phyloP scores from a whole-genome alignment of 2,329 filamentous ascomycete genomes.

The Aspergillus tubingensis region DNA sequence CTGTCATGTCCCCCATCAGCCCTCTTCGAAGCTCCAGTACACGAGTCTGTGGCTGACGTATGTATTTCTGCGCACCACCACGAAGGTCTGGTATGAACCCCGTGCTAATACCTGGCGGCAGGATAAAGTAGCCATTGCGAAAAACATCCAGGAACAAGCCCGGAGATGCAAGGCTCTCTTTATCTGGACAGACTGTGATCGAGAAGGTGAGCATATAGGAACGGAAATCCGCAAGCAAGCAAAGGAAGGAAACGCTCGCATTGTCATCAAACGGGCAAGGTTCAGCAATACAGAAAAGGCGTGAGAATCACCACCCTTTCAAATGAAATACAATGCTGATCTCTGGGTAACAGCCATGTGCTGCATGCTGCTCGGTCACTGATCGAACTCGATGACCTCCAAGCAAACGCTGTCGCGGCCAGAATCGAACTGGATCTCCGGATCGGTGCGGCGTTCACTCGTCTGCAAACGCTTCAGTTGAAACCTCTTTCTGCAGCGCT shows the following conservation, averaged over 20 bases:
- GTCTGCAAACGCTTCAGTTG: slow-evolving; percentile 80
- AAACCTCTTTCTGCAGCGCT: slow-evolving; percentile 69
- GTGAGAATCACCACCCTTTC: slow-evolving; percentile 49
- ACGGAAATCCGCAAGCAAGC: slow-evolving; percentile 85
- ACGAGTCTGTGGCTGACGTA: slow-evolving; percentile 68
- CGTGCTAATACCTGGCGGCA: slow-evolving; percentile 40
- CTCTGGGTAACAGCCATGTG: slow-evolving; percentile 70
- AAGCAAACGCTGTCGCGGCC: slow-evolving; percentile 83
- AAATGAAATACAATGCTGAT: not conserved
- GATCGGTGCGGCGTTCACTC: slow-evolving; percentile 89
- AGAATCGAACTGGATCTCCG: slow-evolving; percentile 90
- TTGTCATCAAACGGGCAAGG: slow-evolving; percentile 80
- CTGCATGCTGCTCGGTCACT: slow-evolving; percentile 78
- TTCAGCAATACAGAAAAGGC: slow-evolving; percentile 97
- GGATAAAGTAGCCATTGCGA: slow-evolving; percentile 78
- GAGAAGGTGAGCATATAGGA: slow-evolving; percentile 95
- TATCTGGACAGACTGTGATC: slow-evolving; percentile 99
- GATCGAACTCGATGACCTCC: slow-evolving; percentile 75
- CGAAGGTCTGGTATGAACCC: not conserved
- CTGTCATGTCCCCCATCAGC: slow-evolving; percentile 72
- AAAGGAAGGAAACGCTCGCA: slow-evolving; percentile 67
- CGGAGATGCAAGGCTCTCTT: slow-evolving; percentile 72
- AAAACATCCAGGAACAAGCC: slow-evolving; percentile 82
- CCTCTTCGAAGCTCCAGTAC: slow-evolving; percentile 79
- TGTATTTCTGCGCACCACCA: slow-evolving; percentile 20